Evolutionary conservation across 106 monocot species (phyloP).

Genomic region (Dendrobium chrysotoxum): DNA sequence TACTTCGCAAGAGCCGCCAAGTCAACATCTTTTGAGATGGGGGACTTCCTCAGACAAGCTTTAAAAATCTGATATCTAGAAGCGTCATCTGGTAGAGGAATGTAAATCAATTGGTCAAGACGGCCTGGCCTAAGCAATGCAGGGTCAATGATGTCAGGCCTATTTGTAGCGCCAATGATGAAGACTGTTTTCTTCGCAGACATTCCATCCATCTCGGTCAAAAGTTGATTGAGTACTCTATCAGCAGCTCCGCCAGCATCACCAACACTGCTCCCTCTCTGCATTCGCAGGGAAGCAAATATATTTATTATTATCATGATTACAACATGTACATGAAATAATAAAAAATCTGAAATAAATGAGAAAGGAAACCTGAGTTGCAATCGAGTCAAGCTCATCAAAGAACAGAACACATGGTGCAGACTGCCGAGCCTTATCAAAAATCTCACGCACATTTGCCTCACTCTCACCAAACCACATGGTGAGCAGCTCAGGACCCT

Average conservation of each 20-base stretch:
- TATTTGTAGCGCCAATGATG: conserved; percentile 87
- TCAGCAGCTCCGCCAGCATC: conserved; percentile 93
- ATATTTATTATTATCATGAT: not conserved
- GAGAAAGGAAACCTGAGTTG: conserved; percentile 59
- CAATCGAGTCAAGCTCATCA: conserved; percentile 91
- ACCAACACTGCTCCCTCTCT: conserved; percentile 87
- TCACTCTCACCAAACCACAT: conserved; percentile 99
- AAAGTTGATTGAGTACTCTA: conserved; percentile 78
- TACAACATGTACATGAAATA: not conserved
- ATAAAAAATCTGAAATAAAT: not conserved
- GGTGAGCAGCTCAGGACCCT: conserved; percentile 86
- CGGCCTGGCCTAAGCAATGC: conserved; percentile 84
- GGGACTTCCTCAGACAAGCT: conserved; percentile 82
- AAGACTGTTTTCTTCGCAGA: conserved; percentile 85
- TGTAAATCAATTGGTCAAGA: conserved; percentile 83
- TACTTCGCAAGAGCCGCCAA: conserved; percentile 74
- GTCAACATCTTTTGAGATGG: conserved; percentile 79
- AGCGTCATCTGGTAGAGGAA: conserved; percentile 83
- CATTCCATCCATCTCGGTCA: conserved; percentile 98
- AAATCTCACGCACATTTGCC: conserved; percentile 88
- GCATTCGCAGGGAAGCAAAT: not conserved
- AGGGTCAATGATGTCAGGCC: conserved; percentile 91
- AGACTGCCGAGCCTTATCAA: conserved; percentile 82
- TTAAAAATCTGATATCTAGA: conserved; percentile 78
- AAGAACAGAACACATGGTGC: conserved; percentile 92